Evolutionary conservation across 257 asterid genomes (phyloP).

Genomic region (Plantago elongata): DNA sequence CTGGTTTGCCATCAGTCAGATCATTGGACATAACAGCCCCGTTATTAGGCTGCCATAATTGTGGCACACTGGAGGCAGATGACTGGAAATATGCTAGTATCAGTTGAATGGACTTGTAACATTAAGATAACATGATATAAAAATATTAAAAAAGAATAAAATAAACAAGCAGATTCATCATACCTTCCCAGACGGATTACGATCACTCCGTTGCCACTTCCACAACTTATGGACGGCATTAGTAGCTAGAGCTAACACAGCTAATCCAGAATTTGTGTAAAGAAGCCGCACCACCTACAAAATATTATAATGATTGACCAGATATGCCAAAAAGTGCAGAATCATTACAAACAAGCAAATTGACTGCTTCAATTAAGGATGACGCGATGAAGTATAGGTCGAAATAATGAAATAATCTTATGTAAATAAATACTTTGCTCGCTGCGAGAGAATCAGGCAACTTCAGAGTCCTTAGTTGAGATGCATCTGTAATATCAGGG

Average conservation of each 20-base stretch:
- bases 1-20: slow-evolving; percentile 55
- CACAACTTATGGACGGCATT: slow-evolving; percentile 95
- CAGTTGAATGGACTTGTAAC: slow-evolving; percentile 13
- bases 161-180: slow-evolving; percentile 8
- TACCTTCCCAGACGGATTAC: slow-evolving; percentile 90
- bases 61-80: slow-evolving; percentile 72
- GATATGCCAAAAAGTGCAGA: slow-evolving; percentile 13
- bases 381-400: background rate
- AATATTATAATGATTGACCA: background rate
- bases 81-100: slow-evolving; percentile 48
- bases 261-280: slow-evolving; percentile 82
- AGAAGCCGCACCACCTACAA: slow-evolving; percentile 74
- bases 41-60: slow-evolving; percentile 81
- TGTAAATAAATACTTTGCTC: slow-evolving; percentile 51
- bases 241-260: slow-evolving; percentile 74
- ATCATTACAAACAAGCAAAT: slow-evolving; percentile 1
- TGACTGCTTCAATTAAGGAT: background rate
- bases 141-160: background rate
- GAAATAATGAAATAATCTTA: no score
- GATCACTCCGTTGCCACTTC: slow-evolving; percentile 96
- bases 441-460: slow-evolving; percentile 83
- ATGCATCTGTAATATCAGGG: slow-evolving; percentile 75
- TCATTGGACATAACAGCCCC: slow-evolving; percentile 91
- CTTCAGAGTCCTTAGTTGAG: slow-evolving; percentile 76
- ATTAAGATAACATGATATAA: background rate